These are phyloP conservation scores for Umbilicaria muhlenbergii DNA, from an alignment of 495 filamentous ascomycete genomes.

Conservation along the genomic window DNA sequence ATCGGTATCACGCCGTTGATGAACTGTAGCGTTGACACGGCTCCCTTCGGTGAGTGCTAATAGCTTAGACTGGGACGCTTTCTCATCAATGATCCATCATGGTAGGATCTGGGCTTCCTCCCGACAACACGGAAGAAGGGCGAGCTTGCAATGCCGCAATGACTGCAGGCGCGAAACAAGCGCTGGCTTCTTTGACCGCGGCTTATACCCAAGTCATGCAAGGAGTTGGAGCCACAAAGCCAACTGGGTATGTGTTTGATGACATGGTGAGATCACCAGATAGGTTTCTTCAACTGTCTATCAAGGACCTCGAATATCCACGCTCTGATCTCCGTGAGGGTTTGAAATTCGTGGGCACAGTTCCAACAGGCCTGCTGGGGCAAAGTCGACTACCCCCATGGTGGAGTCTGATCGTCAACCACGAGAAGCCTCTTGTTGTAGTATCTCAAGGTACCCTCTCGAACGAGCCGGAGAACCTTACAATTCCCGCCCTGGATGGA, in stretches of 20 bases:
- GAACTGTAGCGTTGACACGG: conserved; percentile 9
- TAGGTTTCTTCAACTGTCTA: conserved; percentile 20
- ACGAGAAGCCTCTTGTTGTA: conserved; percentile 16
- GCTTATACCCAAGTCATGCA: too few species aligned
- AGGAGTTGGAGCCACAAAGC: background rate
- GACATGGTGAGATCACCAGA: conserved; percentile 14
- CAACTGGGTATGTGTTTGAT: conserved; percentile 6
- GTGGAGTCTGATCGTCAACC: conserved; percentile 15
- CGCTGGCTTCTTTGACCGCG: too few species aligned
- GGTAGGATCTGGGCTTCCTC: too few species aligned
- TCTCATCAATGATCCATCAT: too few species aligned
- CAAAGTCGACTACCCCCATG: conserved; percentile 12
- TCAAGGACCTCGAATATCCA: conserved; percentile 21
- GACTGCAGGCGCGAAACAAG: too few species aligned
- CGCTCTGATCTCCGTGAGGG: conserved; percentile 18
- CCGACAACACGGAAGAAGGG: too few species aligned
- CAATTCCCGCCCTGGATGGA: conserved; percentile 15
- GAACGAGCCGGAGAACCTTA: conserved; percentile 13
- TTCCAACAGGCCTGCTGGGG: conserved; percentile 10
- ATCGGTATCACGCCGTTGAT: conserved; percentile 13
- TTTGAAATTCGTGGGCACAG: conserved; percentile 20
- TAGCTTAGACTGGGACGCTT: too few species aligned
- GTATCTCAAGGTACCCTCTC: conserved; percentile 19
- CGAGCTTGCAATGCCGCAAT: too few species aligned
- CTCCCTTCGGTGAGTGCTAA: conserved; percentile 7